Base-by-base conservation (phyloP, 164 flowering plant genomes). In the Malania oleifera region DNA sequence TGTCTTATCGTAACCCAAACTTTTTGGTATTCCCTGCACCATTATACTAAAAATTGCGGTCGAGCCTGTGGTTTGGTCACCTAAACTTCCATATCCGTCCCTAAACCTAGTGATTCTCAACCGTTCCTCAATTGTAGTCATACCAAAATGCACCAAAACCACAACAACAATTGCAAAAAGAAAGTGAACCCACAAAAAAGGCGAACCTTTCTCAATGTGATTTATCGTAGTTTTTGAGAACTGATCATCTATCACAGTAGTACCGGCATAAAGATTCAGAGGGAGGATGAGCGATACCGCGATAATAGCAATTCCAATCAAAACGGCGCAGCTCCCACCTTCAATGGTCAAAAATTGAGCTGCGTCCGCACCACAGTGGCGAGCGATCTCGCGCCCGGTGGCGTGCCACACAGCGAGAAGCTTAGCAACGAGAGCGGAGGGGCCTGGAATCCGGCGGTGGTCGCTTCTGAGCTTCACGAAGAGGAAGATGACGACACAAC, bases 391-490 rank as follows among this genome's bases (percentile, higher is more conserved):
- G 1, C 83, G 80, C 24, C 80, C 71, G 9, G 97, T 87, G 44
- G 97, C 95, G 63, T 95, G 97, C 99, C 99, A 95, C 15, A 89
- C 96, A 17, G 97, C 93, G n/a, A 95, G 83, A 5, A 95, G 95
- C 82, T 95, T 95, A 9, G 96, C 40, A n/a, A 59, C 47, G n/a
- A 95, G 78, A 13, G 83, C 95, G 13, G 86, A 28, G 13, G 91
- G 96, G 0, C 90, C 89, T 0, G 96, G 99, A 55, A 95, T 84
- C 4, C 85, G 83, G 20, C 87, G 87, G 74, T 95, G 99, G 56
- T 91, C 99, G 75, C 89, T 79, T 7, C 97, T 91, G 18, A 95
- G 91, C 89, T 95, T 95, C 19, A 83, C 81, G 73, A 87, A 76
- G 66, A 95, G 25, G 77, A 95, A 95, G 51, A 95, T 80, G 56